phyloP scores from a whole-genome alignment of 768 basidiomycete species.

The Coprinellus aureogranulatus region DNA sequence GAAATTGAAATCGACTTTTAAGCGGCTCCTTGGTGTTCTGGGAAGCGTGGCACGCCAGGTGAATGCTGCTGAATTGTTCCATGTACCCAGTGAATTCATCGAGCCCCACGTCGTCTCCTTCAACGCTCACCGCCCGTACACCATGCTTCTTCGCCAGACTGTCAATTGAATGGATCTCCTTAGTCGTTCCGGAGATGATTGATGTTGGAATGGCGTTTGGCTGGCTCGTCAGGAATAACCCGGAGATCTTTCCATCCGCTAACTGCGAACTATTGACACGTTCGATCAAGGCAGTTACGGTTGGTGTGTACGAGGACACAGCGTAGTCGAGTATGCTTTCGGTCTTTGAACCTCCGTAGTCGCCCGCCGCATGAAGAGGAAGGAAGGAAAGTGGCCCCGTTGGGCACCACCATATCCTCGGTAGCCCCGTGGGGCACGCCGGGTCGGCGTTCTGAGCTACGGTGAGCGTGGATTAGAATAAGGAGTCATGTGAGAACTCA shows the following conservation, averaged over 20 bases:
- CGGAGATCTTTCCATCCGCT: not conserved
- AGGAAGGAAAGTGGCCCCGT: conserved; percentile 6
- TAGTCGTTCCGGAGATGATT: conserved; percentile 8
- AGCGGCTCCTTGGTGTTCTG: conserved; percentile 23
- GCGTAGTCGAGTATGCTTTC: not conserved
- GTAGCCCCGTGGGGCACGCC: not conserved
- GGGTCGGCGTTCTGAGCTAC: not conserved
- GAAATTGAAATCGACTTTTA: not conserved
- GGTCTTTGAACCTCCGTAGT: not conserved
- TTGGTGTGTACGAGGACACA: conserved; percentile 6
- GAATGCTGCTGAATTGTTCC: conserved; percentile 17
- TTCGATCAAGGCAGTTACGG: not conserved
- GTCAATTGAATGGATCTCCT: conserved; percentile 5
- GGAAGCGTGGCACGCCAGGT: conserved; percentile 33
- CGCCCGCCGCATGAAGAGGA: conserved; percentile 5
- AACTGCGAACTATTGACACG: not conserved
- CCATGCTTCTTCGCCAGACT: not conserved
- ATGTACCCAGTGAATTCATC: conserved; percentile 10
- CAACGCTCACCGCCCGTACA: conserved; percentile 13
- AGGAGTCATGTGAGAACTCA: not conserved
- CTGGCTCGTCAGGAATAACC: not conserved
- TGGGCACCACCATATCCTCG: not conserved
- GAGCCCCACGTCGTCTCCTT: conserved; percentile 12
- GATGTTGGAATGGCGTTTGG: not conserved
- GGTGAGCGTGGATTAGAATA: not conserved